A percentile compares a stretch with the other conserved stretches of the same genome.
Conservation (phyloP, 345 rosid genomes). For the Murraya koenigii region DNA sequence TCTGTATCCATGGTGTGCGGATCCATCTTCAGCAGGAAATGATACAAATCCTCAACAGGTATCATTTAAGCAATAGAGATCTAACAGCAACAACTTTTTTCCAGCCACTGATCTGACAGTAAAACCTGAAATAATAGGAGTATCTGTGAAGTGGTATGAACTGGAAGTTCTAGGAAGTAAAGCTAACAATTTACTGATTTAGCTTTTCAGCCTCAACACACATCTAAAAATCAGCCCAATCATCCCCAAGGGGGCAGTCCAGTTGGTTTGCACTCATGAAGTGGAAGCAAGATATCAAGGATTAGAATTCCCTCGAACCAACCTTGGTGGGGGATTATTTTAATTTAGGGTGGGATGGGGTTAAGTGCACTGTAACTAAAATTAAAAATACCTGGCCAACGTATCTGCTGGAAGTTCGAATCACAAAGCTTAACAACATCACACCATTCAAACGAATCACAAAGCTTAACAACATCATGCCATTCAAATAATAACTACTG, state of each 20-base stretch:
- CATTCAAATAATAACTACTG: not conserved
- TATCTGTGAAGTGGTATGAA: not conserved
- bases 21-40: not conserved
- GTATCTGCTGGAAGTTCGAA: not conserved
- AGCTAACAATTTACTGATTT: not conserved
- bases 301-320: not conserved
- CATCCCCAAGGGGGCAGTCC: not conserved
- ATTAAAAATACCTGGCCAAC: not conserved
- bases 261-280: no score
- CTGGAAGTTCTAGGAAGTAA: not conserved
- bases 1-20: not conserved
- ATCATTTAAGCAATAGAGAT: not conserved
- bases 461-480: not conserved
- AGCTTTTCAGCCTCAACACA: not conserved
- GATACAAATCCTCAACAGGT: not conserved
- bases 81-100: not conserved
- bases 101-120: not conserved
- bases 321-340: not conserved
- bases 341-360: not conserved
- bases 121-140: conserved; percentile 1
- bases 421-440: not conserved
- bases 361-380: not conserved
- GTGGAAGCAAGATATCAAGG: not conserved
- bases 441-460: not conserved
- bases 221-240: not conserved